A percentile compares a stretch with the other conserved stretches of the same genome.
Evolutionary conservation across 768 basidiomycete species (phyloP).

Genomic region (Pleurotus cornucopiae): DNA sequence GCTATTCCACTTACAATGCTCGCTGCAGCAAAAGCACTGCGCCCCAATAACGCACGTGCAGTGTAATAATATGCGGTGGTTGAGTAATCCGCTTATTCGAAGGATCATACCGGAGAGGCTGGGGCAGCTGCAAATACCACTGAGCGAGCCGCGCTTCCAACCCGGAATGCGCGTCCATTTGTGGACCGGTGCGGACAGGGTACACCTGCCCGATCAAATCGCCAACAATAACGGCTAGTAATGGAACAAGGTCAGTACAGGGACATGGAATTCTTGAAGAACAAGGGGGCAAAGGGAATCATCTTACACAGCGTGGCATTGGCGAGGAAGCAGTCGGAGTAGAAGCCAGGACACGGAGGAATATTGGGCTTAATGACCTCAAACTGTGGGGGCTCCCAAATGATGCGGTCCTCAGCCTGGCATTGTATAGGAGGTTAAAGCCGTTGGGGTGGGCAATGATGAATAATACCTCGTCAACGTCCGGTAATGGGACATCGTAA

Average conservation of each 20-base stretch:
- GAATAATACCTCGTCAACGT: slow-evolving; percentile 37
- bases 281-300: slow-evolving; percentile 6
- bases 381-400: slow-evolving; percentile 46
- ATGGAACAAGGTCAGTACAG: background rate
- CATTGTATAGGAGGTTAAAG: slow-evolving; percentile 6
- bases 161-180: slow-evolving; percentile 42
- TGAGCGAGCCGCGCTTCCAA: slow-evolving; percentile 69
- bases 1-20: slow-evolving; percentile 61
- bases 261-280: background rate
- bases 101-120: slow-evolving; percentile 56
- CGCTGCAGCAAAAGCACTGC: slow-evolving; percentile 71
- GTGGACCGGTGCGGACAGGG: slow-evolving; percentile 53
- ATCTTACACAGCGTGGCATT: slow-evolving; percentile 54
- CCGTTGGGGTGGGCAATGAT: slow-evolving; percentile 18
- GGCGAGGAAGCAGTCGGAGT: slow-evolving; percentile 54
- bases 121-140: slow-evolving; percentile 70
- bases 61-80: slow-evolving; percentile 59
- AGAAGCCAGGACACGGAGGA: slow-evolving; percentile 39
- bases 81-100: slow-evolving; percentile 49
- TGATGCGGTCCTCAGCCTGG: slow-evolving; percentile 56
- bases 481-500: slow-evolving; percentile 63
- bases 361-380: slow-evolving; percentile 38
- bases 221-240: slow-evolving; percentile 60
- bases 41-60: slow-evolving; percentile 76
- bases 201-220: slow-evolving; percentile 66